Conservation (phyloP, 176 grass and related monocot species). For the Melocanna baccifera region DNA sequence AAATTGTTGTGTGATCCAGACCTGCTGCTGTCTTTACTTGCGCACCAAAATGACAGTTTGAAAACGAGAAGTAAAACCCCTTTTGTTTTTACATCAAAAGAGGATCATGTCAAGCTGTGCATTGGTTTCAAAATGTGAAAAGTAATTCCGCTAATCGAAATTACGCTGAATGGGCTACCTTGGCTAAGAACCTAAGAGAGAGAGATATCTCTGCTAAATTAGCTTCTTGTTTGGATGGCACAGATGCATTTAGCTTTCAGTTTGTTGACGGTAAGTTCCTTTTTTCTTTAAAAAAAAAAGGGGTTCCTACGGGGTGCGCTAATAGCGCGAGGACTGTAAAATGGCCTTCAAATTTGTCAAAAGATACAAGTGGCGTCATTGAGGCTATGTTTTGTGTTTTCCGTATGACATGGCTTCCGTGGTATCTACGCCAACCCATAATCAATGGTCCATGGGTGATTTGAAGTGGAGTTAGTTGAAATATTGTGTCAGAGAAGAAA, state of each 20-base stretch:
- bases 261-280: not conserved
- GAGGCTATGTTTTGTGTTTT: not conserved
- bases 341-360: not conserved
- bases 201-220: not conserved
- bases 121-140: conserved; percentile 18
- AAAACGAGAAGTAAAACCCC: not conserved
- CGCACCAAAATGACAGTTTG: conserved; percentile 28
- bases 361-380: not conserved
- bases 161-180: not conserved
- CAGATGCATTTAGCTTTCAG: not conserved
- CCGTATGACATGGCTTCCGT: not conserved
- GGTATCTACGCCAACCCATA: not conserved
- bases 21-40: not conserved
- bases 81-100: conserved; percentile 22
- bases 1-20: conserved; percentile 16
- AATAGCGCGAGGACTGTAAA: not conserved
- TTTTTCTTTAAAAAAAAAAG: too few relatives aligned
- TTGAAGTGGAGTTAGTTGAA: not conserved
- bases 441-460: not conserved
- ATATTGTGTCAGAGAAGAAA: not conserved
- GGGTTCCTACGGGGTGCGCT: not conserved
- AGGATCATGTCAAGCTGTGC: not conserved
- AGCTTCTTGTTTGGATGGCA: not conserved
- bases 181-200: not conserved
- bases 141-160: not conserved